Conservation (phyloP, 2,329 filamentous ascomycete species). For the Verticillium zaregamsianum region DNA sequence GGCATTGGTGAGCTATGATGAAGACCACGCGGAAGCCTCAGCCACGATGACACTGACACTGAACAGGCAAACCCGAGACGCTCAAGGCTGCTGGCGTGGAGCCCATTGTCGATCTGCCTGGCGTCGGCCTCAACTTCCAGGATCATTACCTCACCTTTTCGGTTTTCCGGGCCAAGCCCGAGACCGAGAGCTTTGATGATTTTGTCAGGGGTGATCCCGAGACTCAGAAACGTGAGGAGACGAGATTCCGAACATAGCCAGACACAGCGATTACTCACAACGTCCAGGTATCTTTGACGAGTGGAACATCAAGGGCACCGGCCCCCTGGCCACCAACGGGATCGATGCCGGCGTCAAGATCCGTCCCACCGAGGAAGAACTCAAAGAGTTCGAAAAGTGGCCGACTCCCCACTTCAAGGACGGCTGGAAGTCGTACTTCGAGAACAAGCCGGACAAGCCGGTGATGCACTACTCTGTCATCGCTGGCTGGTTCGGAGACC, state of each 20-base stretch:
- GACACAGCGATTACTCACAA: slow-evolving; percentile 4
- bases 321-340: slow-evolving; percentile 71
- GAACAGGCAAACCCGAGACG: slow-evolving; percentile 60
- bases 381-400: slow-evolving; percentile 66
- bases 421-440: slow-evolving; percentile 79
- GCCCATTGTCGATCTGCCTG: slow-evolving; percentile 65
- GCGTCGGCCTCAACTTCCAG: slow-evolving; percentile 73
- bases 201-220: slow-evolving; percentile 71
- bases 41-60: slow-evolving; percentile 3
- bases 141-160: slow-evolving; percentile 72
- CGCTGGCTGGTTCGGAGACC: slow-evolving; percentile 59
- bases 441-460: slow-evolving; percentile 79
- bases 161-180: slow-evolving; percentile 67
- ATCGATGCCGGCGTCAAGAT: slow-evolving; percentile 80
- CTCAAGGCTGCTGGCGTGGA: slow-evolving; percentile 64
- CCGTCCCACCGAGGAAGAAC: slow-evolving; percentile 64
- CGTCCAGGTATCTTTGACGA: slow-evolving; percentile 61
- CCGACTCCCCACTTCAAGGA: slow-evolving; percentile 69
- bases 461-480: slow-evolving; percentile 85
- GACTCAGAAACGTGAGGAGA: slow-evolving; percentile 57
- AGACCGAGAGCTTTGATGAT: slow-evolving; percentile 75
- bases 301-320: slow-evolving; percentile 76
- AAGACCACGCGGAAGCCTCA: not conserved
- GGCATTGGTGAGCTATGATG: slow-evolving; percentile 48
- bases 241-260: not conserved